Base-by-base conservation (phyloP, 106 monocot genomes). In the Agapanthus africanus region DNA sequence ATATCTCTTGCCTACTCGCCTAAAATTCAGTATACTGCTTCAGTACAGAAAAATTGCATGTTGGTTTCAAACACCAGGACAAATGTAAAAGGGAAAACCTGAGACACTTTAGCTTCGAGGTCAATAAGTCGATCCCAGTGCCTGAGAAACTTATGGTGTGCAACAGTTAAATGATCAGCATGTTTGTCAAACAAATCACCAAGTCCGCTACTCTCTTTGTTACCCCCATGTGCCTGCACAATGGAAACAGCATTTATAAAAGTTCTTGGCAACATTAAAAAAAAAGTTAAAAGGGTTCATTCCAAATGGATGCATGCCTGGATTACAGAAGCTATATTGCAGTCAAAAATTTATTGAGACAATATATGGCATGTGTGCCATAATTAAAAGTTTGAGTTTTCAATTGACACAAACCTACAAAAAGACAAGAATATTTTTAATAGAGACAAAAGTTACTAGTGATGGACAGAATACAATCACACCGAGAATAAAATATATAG, bases 41-140 rank as follows among this genome's bases (percentile, higher is more conserved):
- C 18, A 73, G 37, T 31, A 63, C 52, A 40, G 54, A 25, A 34
- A 68, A 31, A 63, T 77, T 32, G 37, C 54, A 22, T 23, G 50
- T 59, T 67, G 54, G 0, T 56, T 71, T 37, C 51, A 51, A 14
- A 44, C 23, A 36, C 37, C 38, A 50, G 32, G 26, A n/a, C 42
- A 41, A 37, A 54, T 46, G 25, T 13, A 11, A 35, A 74, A 73
- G 68, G 9, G 36, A 22, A 72, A 65, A 99, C 93, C 86, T 79
- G 78, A 63, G 90, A 83, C 59, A 71, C 65, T 83, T 79, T 89
- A 67, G 99, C 87, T 73, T 99, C 99, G 54, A 99, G 77, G 57
- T 99, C 99, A 70, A 99, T 85, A 40, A 99, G 71, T 26, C 71
- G 70, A 57, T 90, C 87, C 99, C 99, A 99, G 68, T 90, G 89